Base-by-base conservation (phyloP, 805 yeast species). In the Candida silvicultrix region DNA sequence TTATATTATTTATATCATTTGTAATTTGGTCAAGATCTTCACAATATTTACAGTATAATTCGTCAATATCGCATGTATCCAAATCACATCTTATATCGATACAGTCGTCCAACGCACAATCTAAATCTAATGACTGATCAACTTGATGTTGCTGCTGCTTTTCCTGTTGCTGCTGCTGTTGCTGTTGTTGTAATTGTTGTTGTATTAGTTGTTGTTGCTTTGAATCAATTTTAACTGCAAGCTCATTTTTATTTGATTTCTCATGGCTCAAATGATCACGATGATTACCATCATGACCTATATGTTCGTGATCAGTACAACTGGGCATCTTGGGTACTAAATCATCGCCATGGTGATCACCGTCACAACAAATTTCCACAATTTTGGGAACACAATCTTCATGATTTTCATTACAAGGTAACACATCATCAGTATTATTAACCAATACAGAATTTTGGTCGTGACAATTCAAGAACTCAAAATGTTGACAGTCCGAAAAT, bases 291-390 rank as follows among this genome's bases (percentile, higher is more conserved):
- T 25, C 22, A 22, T 40, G 44, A 14, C 20, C 21, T 18, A 18
- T 34, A 18, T 34, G 37, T 34, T 34, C 37, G 18, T 34, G 19
- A 41, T 45, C 45, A 14, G 49, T 40, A 40, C 51, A 54, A 12
- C 46, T 47, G 15, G 53, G 54, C 18, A 50, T 22, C 12, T 40
- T 43, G 12, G 51, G 49, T 22, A 45, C 21, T 15, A 50, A 43
- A 2, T 47, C 44, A 31, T 42, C 22, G 15, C 41, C 46, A 2
- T 36, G 40, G 8, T 59, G 72, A 6, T 59, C 53, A 32, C 60
- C 57, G 25, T 69, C 72, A 56, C 74, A 71, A 45, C 74, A 69
- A 1, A 70, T 60, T 48, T 70, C 74, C 35, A 71, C 55, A 16
- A 70, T 55, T 48, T 64, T 66, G 0, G 74, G 73, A 43, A 57